phyloP scores from a whole-genome alignment of 441 rosid species.

The Euphorbia schlechtendalii region DNA sequence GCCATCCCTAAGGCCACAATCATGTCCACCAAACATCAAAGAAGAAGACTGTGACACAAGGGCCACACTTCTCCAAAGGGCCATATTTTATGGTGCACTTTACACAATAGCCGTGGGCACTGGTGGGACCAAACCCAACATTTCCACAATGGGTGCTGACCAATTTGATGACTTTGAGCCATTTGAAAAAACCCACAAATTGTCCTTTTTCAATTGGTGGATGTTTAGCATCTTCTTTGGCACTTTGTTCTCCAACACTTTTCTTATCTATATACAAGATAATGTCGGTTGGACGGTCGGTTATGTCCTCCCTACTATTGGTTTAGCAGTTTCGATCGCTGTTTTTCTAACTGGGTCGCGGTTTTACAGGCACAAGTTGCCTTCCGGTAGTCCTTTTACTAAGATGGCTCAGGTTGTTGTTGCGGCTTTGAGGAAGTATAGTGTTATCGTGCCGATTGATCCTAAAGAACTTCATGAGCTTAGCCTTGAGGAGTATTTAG shows the following conservation, averaged over 20 bases:
- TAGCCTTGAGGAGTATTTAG: conserved; percentile 36
- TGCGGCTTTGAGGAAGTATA: conserved; percentile 56
- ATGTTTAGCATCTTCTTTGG: conserved; percentile 85
- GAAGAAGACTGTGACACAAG: conserved; percentile 33
- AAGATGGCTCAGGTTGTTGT: conserved; percentile 60
- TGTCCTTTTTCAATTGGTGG: conserved; percentile 95
- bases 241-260: conserved; percentile 71
- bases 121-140: conserved; percentile 90
- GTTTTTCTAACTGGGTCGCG: conserved; percentile 60
- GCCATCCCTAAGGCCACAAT: conserved; percentile 54
- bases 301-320: conserved; percentile 61
- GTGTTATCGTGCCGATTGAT: conserved; percentile 32
- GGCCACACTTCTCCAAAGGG: conserved; percentile 50
- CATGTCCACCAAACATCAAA: conserved; percentile 31
- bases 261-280: conserved; percentile 78
- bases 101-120: conserved; percentile 65
- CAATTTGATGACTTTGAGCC: conserved; percentile 76
- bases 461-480: conserved; percentile 49
- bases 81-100: conserved; percentile 50
- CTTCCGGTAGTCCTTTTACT: conserved; percentile 64
- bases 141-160: conserved; percentile 91
- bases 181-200: conserved; percentile 56
- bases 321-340: conserved; percentile 46
- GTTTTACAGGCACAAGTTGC: conserved; percentile 62
- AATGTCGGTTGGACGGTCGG: conserved; percentile 75